Conservation (phyloP, 176 grass and related monocot species). For the Juncus inflexus region DNA sequence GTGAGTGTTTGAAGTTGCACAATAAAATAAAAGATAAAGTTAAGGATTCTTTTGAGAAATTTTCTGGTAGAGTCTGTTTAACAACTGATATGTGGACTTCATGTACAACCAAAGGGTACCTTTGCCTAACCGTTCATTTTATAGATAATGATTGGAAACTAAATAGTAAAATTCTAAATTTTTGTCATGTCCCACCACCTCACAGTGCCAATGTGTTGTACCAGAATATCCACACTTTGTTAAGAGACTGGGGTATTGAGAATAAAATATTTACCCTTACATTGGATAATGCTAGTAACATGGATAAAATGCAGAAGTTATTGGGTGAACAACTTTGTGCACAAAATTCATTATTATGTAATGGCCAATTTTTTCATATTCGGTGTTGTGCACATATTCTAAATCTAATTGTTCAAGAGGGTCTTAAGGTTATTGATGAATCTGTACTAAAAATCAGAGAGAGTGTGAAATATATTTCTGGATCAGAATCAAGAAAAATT, state of each 20-base stretch:
- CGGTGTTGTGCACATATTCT: constrained; percentile 14
- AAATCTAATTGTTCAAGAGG: neutral
- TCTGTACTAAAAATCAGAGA: neutral
- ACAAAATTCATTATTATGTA: constrained; percentile 2
- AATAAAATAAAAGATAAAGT: no score
- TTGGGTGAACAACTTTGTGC: neutral
- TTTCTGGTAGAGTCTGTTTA: neutral
- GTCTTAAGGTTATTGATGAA: neutral
- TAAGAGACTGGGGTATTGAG: constrained; percentile 3
- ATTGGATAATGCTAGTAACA: neutral
- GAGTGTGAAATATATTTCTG: neutral
- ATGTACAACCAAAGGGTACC: neutral
- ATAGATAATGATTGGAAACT: constrained; percentile 2
- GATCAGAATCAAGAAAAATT: neutral
- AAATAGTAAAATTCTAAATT: neutral
- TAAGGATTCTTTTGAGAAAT: neutral
- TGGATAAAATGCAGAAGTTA: neutral
- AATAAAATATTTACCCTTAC: neutral
- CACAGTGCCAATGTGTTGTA: neutral
- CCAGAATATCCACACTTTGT: neutral
- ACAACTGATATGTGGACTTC: constrained; percentile 16
- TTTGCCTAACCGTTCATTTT: constrained; percentile 14
- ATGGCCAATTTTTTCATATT: constrained; percentile 10
- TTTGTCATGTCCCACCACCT: constrained; percentile 1
- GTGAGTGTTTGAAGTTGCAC: no score